phyloP scores from a whole-genome alignment of 2,329 filamentous ascomycete species.

The Chrysoporthe puriensis region DNA sequence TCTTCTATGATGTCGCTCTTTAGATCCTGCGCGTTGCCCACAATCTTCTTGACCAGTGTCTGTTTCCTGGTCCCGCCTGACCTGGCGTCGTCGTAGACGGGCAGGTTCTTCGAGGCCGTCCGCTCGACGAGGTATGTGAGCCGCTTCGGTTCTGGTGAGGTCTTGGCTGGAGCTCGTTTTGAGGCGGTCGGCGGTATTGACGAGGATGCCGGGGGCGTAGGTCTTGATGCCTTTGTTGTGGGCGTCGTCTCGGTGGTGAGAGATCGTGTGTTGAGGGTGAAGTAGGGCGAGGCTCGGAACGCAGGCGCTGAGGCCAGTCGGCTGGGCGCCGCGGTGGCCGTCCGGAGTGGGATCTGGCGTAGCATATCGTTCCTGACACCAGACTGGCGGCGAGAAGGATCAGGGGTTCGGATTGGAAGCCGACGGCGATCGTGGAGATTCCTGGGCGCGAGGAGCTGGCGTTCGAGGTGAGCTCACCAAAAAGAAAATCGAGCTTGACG shows the following conservation, averaged over 20 bases:
- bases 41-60: conserved; percentile 77
- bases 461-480: neutral
- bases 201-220: conserved; percentile 8
- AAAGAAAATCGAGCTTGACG: conserved; percentile 8
- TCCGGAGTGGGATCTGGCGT: conserved; percentile 22
- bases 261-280: neutral
- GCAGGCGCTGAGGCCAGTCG: conserved; percentile 13
- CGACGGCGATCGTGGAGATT: neutral
- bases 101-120: conserved; percentile 70
- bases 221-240: neutral
- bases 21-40: conserved; percentile 70
- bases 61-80: conserved; percentile 75
- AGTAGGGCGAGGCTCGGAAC: conserved; percentile 8
- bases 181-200: conserved; percentile 24
- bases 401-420: neutral
- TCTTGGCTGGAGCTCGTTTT: conserved; percentile 9
- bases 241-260: conserved; percentile 5
- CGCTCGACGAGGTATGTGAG: conserved; percentile 73
- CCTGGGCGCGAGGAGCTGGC: neutral
- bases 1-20: conserved; percentile 63
- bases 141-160: conserved; percentile 39
- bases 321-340: conserved; percentile 21
- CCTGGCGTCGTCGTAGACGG: conserved; percentile 76
- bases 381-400: no score
- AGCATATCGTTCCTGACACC: conserved; percentile 11